These are phyloP conservation scores for Wallacemonas collosoma DNA, from an alignment of 208 protist species.

Conservation along the genomic window DNA sequence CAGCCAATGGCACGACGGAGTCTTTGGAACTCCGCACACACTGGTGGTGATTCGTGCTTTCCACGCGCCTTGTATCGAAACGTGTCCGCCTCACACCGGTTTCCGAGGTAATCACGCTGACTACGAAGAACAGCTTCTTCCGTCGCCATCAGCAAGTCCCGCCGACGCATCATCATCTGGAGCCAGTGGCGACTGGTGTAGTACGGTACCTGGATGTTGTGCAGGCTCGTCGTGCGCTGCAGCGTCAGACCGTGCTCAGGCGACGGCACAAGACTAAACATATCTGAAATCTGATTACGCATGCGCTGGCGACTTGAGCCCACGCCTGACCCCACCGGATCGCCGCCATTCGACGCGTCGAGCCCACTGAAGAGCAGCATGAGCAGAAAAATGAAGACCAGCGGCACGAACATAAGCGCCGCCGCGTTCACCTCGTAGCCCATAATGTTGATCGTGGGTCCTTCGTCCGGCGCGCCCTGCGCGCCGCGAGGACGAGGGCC, in stretches of 20 bases:
- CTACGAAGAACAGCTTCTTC: conserved; percentile 69
- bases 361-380: conserved; percentile 63
- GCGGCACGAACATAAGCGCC: conserved; percentile 64
- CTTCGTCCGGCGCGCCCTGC: conserved; percentile 8
- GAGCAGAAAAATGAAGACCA: conserved; percentile 76
- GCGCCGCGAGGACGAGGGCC: conserved; percentile 6
- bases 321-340: conserved; percentile 5
- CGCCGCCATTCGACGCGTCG: conserved; percentile 31
- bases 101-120: conserved; percentile 69
- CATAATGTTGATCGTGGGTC: conserved; percentile 18
- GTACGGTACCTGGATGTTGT: conserved; percentile 64
- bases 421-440: conserved; percentile 42
- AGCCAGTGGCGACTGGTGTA: conserved; percentile 61
- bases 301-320: not conserved
- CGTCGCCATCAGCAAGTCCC: conserved; percentile 37
- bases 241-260: conserved; percentile 48
- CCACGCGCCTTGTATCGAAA: conserved; percentile 62
- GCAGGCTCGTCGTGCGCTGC: conserved; percentile 53
- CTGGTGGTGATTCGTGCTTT: conserved; percentile 57
- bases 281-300: conserved; percentile 16
- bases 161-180: conserved; percentile 51
- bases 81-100: conserved; percentile 82
- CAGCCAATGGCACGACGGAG: conserved; percentile 50
- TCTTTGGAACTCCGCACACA: conserved; percentile 60
- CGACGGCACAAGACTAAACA: conserved; percentile 72